Evolutionary conservation across 192 early-diverging fungal genomes (phyloP).

Genomic region (Ramicandelaber brevisporus): DNA sequence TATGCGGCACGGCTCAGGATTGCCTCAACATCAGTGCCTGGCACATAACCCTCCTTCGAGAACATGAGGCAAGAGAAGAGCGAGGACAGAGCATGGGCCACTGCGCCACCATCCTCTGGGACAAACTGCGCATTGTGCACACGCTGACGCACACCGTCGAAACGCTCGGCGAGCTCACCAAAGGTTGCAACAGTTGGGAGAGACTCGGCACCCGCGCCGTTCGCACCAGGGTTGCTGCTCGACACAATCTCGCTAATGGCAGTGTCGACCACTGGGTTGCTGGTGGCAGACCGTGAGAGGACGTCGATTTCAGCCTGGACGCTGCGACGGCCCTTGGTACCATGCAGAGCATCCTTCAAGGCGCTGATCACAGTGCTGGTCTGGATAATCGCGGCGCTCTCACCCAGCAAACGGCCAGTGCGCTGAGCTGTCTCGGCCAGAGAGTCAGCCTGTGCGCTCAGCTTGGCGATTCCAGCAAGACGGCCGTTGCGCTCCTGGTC

Average conservation of each 20-base stretch:
- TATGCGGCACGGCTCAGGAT: slow-evolving; percentile 50
- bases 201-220: slow-evolving; percentile 30
- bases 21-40: slow-evolving; percentile 67
- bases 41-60: slow-evolving; percentile 58
- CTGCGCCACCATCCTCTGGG: slow-evolving; percentile 62
- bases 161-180: slow-evolving; percentile 45
- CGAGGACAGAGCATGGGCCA: slow-evolving; percentile 49
- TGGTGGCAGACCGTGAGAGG: slow-evolving; percentile 20
- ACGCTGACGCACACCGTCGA: slow-evolving; percentile 33
- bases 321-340: slow-evolving; percentile 15
- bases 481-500: slow-evolving; percentile 80
- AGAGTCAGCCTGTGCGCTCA: slow-evolving; percentile 46
- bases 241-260: slow-evolving; percentile 20
- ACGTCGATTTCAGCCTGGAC: slow-evolving; percentile 47
- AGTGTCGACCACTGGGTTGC: slow-evolving; percentile 18
- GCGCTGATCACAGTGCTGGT: slow-evolving; percentile 36
- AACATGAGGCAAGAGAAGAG: slow-evolving; percentile 54
- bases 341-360: slow-evolving; percentile 24
- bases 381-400: slow-evolving; percentile 28
- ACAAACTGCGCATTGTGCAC: slow-evolving; percentile 60
- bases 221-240: slow-evolving; percentile 16
- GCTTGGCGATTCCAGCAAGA: slow-evolving; percentile 57
- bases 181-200: slow-evolving; percentile 26
- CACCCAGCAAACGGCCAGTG: slow-evolving; percentile 37
- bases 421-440: slow-evolving; percentile 38